Base-by-base conservation (phyloP, 2,329 filamentous ascomycete genomes). In the Colletotrichum sp. region DNA sequence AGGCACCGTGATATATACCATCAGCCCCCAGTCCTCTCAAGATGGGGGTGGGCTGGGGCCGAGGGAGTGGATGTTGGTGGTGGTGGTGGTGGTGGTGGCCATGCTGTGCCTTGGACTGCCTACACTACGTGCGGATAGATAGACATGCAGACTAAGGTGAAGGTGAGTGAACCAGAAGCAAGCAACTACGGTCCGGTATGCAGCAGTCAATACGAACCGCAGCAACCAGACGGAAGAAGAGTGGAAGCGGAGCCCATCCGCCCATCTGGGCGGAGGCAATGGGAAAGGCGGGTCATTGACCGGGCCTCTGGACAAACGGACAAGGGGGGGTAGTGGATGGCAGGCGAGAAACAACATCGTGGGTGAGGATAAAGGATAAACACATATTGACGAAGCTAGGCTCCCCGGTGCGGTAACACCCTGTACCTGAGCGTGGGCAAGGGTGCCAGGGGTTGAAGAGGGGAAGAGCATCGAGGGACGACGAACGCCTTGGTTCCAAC, bases 1-100 rank as follows among this genome's bases (percentile, higher is more conserved):
- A 43, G 75, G 71, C 64, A 56, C 66, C 30, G 58, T 71, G 69
- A 78, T 78, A 78, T 78, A 78, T 77, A 76, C 70, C 32, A 75
- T 68, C 43, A 15, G 72, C 32, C 65, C 28, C 28, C 34, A 36
- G 30, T 18, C 18, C 32, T 8, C 32, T 30, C 64, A 58, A 48
- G 65, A 68, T 66, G 58, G 69, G 34, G 18, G 56, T 32, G 12
- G 21, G 34, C 66, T 38, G 43, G 38, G 18, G 36, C 48, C 60
- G 65, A 71, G 30, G 34, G 56, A 15, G 67, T 48, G 18, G 38
- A 32, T 15, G 56, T 13, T 34, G 43, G 56, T 26, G 43, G 32
- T 71, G 65, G 30, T 30, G 30, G 28, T 30, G 28, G 62, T 61
- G 48, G 62, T 61, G 52, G 38, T n/a, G 38, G 36, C 55, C 55